Conservation (phyloP, 2,329 filamentous ascomycete species). For the Beauveria pseudobassiana region DNA sequence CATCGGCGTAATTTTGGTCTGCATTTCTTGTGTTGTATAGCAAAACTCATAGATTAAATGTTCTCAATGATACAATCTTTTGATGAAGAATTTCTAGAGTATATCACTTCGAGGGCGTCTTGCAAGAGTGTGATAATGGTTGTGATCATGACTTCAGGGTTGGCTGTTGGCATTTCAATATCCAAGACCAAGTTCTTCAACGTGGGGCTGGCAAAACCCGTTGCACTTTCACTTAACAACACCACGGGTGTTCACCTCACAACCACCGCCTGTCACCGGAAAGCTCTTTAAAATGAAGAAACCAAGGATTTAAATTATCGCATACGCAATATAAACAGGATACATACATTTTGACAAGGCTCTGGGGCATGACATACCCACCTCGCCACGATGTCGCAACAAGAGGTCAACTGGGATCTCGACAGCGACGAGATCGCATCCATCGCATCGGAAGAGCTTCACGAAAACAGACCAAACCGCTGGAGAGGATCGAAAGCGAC, state of each 20-base stretch:
- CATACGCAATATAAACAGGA: background rate
- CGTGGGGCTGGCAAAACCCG: constrained; percentile 1
- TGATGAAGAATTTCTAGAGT: background rate
- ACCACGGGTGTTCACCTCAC: background rate
- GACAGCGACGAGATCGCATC: constrained; percentile 41
- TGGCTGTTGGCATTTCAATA: background rate
- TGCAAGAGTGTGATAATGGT: background rate
- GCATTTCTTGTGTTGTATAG: constrained; percentile 10
- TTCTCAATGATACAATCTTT: constrained; percentile 3
- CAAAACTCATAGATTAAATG: constrained; percentile 9
- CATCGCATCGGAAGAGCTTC: constrained; percentile 39
- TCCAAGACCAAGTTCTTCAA: background rate
- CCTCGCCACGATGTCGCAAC: constrained; percentile 14
- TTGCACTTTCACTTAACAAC: constrained; percentile 1
- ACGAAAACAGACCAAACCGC: constrained; percentile 56
- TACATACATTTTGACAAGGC: background rate
- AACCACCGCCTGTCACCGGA: background rate
- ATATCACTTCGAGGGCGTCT: background rate
- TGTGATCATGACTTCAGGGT: background rate
- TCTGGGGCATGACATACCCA: background rate
- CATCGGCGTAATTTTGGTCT: constrained; percentile 24
- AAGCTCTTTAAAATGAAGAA: background rate
- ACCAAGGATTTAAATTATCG: background rate
- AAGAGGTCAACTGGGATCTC: constrained; percentile 30
- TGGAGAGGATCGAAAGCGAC: constrained; percentile 60